Conservation (phyloP, 169 alveolate genomes). For the Plasmodium relictum region DNA sequence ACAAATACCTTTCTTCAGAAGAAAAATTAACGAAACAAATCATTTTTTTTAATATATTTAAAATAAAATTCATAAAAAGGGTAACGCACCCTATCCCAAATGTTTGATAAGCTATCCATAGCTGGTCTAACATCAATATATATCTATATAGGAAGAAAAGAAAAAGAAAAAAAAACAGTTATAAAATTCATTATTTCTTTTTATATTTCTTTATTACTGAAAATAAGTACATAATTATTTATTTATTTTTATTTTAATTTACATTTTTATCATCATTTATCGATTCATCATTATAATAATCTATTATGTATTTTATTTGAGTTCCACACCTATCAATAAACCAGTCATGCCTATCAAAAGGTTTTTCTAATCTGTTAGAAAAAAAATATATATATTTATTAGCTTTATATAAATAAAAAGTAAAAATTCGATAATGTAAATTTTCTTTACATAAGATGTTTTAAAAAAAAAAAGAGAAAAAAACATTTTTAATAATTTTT, state of each 20-base stretch:
- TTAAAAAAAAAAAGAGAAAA: background rate
- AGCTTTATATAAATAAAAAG: constrained; percentile 1
- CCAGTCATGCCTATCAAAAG: constrained; percentile 93
- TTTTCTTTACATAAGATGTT: too few species aligned
- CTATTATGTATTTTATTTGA: constrained; percentile 88
- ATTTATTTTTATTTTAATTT: constrained; percentile 5
- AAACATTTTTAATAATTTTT: background rate
- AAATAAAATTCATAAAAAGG: constrained; percentile 72
- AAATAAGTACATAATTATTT: constrained; percentile 23
- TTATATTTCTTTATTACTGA: background rate
- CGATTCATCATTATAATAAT: constrained; percentile 89
- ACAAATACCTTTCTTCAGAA: background rate
- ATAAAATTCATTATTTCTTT: background rate
- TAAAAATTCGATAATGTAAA: background rate
- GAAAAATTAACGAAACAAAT: constrained; percentile 26
- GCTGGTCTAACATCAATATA: constrained; percentile 88
- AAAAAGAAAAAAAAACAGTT: background rate
- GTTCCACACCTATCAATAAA: constrained; percentile 87
- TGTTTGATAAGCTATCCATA: constrained; percentile 80
- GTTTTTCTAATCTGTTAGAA: constrained; percentile 80
- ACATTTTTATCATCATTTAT: constrained; percentile 80
- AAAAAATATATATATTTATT: background rate
- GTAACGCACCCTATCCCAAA: constrained; percentile 81
- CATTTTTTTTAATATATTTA: constrained; percentile 47
- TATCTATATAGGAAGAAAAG: constrained; percentile 73